Conservation (phyloP, 257 asterid species). For the Jacaranda copaia region DNA sequence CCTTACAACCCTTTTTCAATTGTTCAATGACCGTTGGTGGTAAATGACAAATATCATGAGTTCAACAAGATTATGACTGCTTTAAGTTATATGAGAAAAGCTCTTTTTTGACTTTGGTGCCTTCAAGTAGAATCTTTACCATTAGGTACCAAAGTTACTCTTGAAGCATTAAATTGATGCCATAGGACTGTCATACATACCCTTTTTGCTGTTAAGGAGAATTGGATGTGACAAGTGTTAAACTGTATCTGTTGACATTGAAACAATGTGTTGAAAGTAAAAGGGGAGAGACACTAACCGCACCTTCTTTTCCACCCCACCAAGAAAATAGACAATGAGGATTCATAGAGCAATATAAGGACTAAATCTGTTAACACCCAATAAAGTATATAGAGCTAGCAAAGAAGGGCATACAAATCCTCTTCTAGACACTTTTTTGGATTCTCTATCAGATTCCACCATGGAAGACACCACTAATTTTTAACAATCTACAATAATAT, state of each 20-base stretch:
- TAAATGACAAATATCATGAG: not conserved
- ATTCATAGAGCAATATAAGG: not conserved
- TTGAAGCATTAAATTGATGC: not conserved
- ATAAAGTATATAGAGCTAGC: not conserved
- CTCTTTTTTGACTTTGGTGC: not conserved
- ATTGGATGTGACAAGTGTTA: too few relatives aligned
- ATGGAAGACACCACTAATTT: too few relatives aligned
- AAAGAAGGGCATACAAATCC: not conserved
- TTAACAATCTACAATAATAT: too few relatives aligned
- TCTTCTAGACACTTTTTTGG: too few relatives aligned
- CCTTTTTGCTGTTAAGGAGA: not conserved
- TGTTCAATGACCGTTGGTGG: conserved; percentile 1
- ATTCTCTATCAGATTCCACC: too few relatives aligned
- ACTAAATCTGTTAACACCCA: not conserved
- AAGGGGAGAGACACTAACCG: too few relatives aligned
- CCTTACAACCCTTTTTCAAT: not conserved
- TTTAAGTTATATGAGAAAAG: not conserved
- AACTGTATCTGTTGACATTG: too few relatives aligned
- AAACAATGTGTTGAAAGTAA: too few relatives aligned
- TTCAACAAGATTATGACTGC: conserved; percentile 12
- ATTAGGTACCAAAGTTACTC: not conserved
- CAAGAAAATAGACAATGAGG: not conserved
- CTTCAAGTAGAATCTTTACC: not conserved
- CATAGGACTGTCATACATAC: not conserved
- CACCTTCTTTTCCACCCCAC: too few relatives aligned